Base-by-base conservation (phyloP, 2,329 filamentous ascomycete species). In the Exserohilum rostratum region DNA sequence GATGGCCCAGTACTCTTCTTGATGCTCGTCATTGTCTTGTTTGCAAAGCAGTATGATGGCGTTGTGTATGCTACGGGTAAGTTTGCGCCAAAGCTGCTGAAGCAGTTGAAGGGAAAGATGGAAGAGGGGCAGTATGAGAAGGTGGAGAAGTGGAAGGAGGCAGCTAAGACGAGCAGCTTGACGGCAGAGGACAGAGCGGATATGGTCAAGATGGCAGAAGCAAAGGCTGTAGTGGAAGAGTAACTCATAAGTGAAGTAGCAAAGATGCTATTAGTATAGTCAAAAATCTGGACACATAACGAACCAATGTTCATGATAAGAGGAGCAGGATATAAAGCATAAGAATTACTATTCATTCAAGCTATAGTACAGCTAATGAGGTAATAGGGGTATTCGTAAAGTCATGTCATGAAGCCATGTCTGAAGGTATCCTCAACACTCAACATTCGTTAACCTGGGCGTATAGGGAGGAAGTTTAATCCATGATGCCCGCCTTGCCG, bases 401-500 rank as follows among this genome's bases (percentile, higher is more conserved):
- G 30, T 42, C 34, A 50, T 40, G 34, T 38, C 40, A 33, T 39
- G 35, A 50, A 33, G 25, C 25, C 38, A 43, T 42, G 29, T 27
- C 17, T 27, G 33, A 17, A 15, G 12, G 31, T 12, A 30, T 43
- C n/a, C n/a, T 33, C 17, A 10, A 5, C 42, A n/a, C 42, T 45
- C 15, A 10, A 33, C 3, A 15, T 25, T 4, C 9, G 5, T 12
- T 17, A 10, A 15, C 1, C 6, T 34, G 29, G 9, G 17, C 3
- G 30, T 11, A 15, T 15, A 33, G 6, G 20, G 13, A 12, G 10
- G 11, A 22, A 3, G 31, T 52, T 18, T 78, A 83, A 37, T 78
- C 67, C 78, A 83, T 80, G 56, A 85, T 82, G 5, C 82, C 82
- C 29, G 73, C 69, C 75, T 84, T 82, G 50, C 83, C 83, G 68